Percentiles rank a stretch among this genome's conserved stretches.
Evolutionary conservation across 768 basidiomycete species (phyloP).

Genomic region (Serpula lacrymans): DNA sequence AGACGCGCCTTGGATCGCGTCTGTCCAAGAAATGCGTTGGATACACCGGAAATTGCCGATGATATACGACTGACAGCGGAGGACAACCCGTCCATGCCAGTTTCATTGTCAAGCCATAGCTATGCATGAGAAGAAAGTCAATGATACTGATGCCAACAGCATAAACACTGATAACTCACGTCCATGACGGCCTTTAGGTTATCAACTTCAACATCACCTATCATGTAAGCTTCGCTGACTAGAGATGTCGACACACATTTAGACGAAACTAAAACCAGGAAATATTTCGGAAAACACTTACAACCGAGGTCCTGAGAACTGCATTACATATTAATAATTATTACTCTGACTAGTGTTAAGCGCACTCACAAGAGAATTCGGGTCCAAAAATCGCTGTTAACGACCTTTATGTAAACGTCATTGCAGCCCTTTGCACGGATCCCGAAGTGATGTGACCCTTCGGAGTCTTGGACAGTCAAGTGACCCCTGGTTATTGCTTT

Average conservation of each 20-base stretch:
- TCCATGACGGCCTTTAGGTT: constrained; percentile 61
- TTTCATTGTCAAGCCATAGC: constrained; percentile 64
- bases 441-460: constrained; percentile 60
- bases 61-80: constrained; percentile 55
- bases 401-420: constrained; percentile 55
- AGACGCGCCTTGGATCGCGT: constrained; percentile 71
- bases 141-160: constrained; percentile 3
- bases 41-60: constrained; percentile 56
- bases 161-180: constrained; percentile 35
- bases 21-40: constrained; percentile 73
- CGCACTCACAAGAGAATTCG: constrained; percentile 56
- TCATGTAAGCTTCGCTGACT: constrained; percentile 78
- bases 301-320: constrained; percentile 56
- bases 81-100: constrained; percentile 38
- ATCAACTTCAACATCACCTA: constrained; percentile 62
- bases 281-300: constrained; percentile 29
- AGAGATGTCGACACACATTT: constrained; percentile 4
- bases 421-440: constrained; percentile 55
- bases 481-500: constrained; percentile 57
- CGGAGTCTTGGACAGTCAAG: constrained; percentile 58
- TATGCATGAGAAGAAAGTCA: constrained; percentile 18
- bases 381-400: constrained; percentile 64
- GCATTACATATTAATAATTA: constrained; percentile 8
- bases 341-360: constrained; percentile 10
- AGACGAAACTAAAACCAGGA: neutral